A percentile compares a stretch with the other conserved stretches of the same genome.
Conservation (phyloP, 148 eudicot species). For the Diospyros lotus region DNA sequence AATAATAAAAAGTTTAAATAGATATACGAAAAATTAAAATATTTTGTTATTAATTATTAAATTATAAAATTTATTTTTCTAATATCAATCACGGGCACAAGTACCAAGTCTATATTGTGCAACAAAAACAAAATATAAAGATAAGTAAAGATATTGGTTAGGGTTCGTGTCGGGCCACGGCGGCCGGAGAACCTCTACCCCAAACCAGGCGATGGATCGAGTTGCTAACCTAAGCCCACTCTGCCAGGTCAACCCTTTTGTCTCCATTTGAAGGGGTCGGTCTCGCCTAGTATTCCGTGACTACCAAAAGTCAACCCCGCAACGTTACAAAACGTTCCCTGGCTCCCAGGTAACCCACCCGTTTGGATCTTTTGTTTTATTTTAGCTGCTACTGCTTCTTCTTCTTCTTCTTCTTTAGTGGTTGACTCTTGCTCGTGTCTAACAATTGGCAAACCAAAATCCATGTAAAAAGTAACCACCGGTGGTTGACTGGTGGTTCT, state of each 20-base stretch:
- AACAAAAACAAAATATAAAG: too few relatives aligned
- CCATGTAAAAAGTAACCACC: conserved; percentile 11
- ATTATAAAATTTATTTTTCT: too few relatives aligned
- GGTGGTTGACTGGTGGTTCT: too few relatives aligned
- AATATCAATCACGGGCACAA: too few relatives aligned
- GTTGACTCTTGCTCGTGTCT: conserved; percentile 27
- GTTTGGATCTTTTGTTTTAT: not conserved
- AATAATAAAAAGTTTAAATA: too few relatives aligned
- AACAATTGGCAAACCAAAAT: conserved; percentile 18
- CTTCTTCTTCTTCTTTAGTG: conserved; percentile 16
- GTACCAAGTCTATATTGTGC: too few relatives aligned
- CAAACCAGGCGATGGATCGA: too few relatives aligned
- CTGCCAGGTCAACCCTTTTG: conserved; percentile 22
- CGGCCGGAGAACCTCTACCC: too few relatives aligned
- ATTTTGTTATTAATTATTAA: too few relatives aligned
- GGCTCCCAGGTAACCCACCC: not conserved
- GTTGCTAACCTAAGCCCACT: conserved; percentile 13
- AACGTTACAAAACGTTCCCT: conserved; percentile 10
- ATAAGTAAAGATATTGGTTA: too few relatives aligned
- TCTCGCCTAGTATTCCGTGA: conserved; percentile 9
- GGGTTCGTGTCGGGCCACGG: too few relatives aligned
- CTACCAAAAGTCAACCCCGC: conserved; percentile 16
- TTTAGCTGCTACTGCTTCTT: not conserved
- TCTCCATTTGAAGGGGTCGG: not conserved
- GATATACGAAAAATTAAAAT: too few relatives aligned